Evolutionary conservation across 345 rosid species (phyloP), one percentile per base, ranked within the genome.

Genomic region (Cochlearia excelsa): DNA sequence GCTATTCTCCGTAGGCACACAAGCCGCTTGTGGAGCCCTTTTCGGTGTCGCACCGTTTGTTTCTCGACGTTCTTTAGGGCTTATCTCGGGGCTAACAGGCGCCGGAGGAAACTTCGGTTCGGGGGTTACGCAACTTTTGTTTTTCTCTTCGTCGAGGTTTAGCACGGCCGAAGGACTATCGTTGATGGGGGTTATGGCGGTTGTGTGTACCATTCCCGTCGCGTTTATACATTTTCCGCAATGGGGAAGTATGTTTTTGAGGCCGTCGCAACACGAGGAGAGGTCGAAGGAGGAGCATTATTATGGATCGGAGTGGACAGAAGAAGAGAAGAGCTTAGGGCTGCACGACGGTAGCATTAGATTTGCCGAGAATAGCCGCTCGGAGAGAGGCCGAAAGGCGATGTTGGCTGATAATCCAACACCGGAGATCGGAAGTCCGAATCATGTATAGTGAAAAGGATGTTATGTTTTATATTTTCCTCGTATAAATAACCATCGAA

Each of bases 21-120:
- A 85, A 73, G 94, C 97, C 0, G 94, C 96, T 0, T 90, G 97
- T 2, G 95, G 95, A 11, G 95, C 97, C 1, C 82, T 85, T 2
- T 90, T 84, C 2, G 97, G 93, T 1, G 63, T 90, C 47, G 83
- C 85, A 1, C 93, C 93, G 26, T 90, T 87, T 81, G 67, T 90
- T 45, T 87, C 93, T 0, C 75, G 97, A 1, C 79, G 88, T 26
- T 87, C 93, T 9, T 62, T 90, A 26, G 95, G 97, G 0, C 69
- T 90, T 52, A 83, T 90, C 26, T 83, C 85, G 0, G 95, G 97
- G 1, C 43, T 90, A 5, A 85, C 88, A 0, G 93, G 88, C 1
- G 97, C 87, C 0, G 91, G 90, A 8, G 95, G 90, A 2, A 87
- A 87, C 45, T 87, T 87, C 3, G 93, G 95, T 1, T 87, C 95